Percentiles rank a stretch among this genome's conserved stretches.
phyloP scores from a whole-genome alignment of 805 yeast genomes.

The Tetrapisispora arboricola region DNA sequence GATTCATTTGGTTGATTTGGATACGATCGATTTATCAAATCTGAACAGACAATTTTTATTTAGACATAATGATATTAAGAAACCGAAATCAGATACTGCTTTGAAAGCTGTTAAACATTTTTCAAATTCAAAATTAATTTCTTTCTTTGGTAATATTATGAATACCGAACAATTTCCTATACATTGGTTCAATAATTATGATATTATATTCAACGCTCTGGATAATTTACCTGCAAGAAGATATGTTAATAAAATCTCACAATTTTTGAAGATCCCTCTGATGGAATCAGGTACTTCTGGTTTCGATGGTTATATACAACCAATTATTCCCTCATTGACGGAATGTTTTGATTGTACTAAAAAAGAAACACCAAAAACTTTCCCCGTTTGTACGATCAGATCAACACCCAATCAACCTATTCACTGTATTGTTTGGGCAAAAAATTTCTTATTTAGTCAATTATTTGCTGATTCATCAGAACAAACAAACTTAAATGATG shows the following conservation, averaged over 20 bases:
- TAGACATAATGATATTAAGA: constrained; percentile 79
- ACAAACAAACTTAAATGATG: constrained; percentile 30
- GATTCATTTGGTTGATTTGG: constrained; percentile 87
- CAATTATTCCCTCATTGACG: constrained; percentile 67
- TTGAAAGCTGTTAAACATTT: constrained; percentile 69
- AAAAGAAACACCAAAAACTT: constrained; percentile 80
- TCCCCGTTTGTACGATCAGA: constrained; percentile 93
- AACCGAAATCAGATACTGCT: constrained; percentile 80
- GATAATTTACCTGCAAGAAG: constrained; percentile 90
- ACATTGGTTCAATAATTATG: constrained; percentile 68
- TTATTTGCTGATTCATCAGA: constrained; percentile 42
- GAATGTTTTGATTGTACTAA: constrained; percentile 92
- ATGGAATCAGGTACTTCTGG: constrained; percentile 97
- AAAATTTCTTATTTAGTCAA: constrained; percentile 75
- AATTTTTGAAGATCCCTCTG: constrained; percentile 62
- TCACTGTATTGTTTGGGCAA: constrained; percentile 97
- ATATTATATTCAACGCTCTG: constrained; percentile 78
- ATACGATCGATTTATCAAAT: constrained; percentile 87
- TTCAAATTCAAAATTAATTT: constrained; percentile 52
- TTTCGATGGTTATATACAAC: constrained; percentile 86
- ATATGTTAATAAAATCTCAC: constrained; percentile 75
- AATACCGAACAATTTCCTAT: constrained; percentile 61
- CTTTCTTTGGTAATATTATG: constrained; percentile 85
- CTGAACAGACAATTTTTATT: constrained; percentile 89
- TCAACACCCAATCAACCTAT: constrained; percentile 95